Conservation (phyloP, 1,139 yeast species). For the Taiozyma onychis region DNA sequence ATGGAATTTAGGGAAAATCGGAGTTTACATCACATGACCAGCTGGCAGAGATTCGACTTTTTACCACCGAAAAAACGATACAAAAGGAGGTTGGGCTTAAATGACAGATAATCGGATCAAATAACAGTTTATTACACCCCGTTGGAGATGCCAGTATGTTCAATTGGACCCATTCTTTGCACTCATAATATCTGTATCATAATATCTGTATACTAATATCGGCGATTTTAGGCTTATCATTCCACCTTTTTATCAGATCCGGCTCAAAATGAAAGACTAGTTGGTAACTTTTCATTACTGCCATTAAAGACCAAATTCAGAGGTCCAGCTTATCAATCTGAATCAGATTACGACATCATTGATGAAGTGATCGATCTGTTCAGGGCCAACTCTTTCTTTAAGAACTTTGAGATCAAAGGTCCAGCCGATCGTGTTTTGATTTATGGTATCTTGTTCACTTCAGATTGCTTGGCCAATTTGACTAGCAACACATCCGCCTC, state of each 20-base stretch:
- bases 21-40: not conserved
- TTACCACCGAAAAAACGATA: not conserved
- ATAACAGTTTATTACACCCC: not conserved
- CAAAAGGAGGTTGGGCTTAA: not conserved
- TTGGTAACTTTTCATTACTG: constrained; percentile 67
- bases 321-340: constrained; percentile 88
- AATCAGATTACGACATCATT: constrained; percentile 79
- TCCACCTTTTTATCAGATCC: constrained; percentile 81
- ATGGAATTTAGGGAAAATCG: not conserved
- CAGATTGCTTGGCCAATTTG: constrained; percentile 74
- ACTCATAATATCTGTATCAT: not conserved
- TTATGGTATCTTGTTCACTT: constrained; percentile 88
- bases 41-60: not conserved
- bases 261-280: constrained; percentile 38
- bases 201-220: not conserved
- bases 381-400: constrained; percentile 93
- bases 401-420: constrained; percentile 94
- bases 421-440: constrained; percentile 92
- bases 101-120: not conserved
- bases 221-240: constrained; percentile 62
- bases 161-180: not conserved
- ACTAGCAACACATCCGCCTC: constrained; percentile 37
- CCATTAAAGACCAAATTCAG: constrained; percentile 81
- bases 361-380: constrained; percentile 90
- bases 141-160: constrained; percentile 1